Percentiles rank a stretch among this genome's conserved stretches.
phyloP scores from a whole-genome alignment of 768 basidiomycete genomes.

The Sutorius australiensis region DNA sequence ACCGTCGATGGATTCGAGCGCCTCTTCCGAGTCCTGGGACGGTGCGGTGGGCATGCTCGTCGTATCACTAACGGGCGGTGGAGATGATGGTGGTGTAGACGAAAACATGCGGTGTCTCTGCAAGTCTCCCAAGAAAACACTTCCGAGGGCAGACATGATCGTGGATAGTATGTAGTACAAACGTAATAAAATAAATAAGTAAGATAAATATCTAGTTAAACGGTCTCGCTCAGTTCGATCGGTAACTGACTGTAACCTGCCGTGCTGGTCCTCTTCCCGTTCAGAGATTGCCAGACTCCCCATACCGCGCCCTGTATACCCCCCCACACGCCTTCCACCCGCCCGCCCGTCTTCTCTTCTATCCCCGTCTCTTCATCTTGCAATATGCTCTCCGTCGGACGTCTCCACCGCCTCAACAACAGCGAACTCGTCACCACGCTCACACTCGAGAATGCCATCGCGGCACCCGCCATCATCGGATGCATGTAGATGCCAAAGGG shows the following conservation, averaged over 20 bases:
- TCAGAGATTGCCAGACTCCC: slow-evolving; percentile 48
- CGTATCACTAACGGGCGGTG: slow-evolving; percentile 27
- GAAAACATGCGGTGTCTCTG: slow-evolving; percentile 62
- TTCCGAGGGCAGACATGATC: slow-evolving; percentile 62
- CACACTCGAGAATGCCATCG: slow-evolving; percentile 97
- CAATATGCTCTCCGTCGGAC: slow-evolving; percentile 69
- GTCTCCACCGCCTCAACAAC: slow-evolving; percentile 78
- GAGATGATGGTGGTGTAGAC: slow-evolving; percentile 50
- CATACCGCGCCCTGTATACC: slow-evolving; percentile 41
- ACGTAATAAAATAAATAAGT: too few relatives aligned
- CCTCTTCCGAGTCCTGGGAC: slow-evolving; percentile 14
- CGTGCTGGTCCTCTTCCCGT: slow-evolving; percentile 34
- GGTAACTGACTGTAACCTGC: slow-evolving; percentile 69
- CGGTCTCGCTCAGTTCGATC: slow-evolving; percentile 53
- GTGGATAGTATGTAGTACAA: background rate
- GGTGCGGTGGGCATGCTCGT: slow-evolving; percentile 14
- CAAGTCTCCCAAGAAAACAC: slow-evolving; percentile 78
- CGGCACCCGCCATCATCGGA: slow-evolving; percentile 97
- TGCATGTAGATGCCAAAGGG: slow-evolving; percentile 91
- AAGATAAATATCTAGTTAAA: slow-evolving; percentile 5
- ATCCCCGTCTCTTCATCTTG: slow-evolving; percentile 45
- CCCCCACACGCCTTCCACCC: slow-evolving; percentile 26
- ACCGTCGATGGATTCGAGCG: slow-evolving; percentile 21
- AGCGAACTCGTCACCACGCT: slow-evolving; percentile 91
- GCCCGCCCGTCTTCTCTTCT: slow-evolving; percentile 29